Evolutionary conservation across 257 asterid genomes (phyloP).

Genomic region (Coffea eugenioides): DNA sequence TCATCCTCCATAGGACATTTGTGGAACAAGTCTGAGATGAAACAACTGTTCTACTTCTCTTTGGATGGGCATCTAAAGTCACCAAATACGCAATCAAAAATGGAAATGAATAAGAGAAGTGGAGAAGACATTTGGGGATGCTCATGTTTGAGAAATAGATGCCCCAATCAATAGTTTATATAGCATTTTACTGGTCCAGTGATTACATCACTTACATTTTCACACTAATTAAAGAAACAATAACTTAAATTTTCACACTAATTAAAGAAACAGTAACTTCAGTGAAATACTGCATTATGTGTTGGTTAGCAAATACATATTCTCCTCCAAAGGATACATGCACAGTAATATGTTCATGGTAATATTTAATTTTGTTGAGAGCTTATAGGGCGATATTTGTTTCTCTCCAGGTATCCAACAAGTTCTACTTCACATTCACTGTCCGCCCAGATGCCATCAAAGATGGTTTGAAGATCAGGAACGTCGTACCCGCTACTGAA

Average conservation of each 20-base stretch:
- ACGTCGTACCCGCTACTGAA: slow-evolving; percentile 85
- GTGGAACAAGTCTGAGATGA: not conserved
- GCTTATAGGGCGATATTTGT: not conserved
- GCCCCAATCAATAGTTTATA: not conserved
- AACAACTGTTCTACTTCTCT: not conserved
- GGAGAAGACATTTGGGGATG: not conserved
- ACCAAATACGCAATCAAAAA: not conserved
- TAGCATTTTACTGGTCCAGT: not conserved
- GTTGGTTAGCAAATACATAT: too few species aligned
- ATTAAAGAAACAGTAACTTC: not conserved
- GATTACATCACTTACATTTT: not conserved
- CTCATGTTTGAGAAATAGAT: not conserved
- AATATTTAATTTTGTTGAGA: not conserved
- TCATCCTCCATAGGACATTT: not conserved
- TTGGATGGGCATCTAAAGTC: not conserved
- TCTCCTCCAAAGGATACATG: not conserved
- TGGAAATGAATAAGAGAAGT: not conserved
- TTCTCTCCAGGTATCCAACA: slow-evolving; percentile 65
- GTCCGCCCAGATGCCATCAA: slow-evolving; percentile 51
- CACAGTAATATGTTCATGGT: not conserved
- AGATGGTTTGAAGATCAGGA: slow-evolving; percentile 53
- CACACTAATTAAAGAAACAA: not conserved
- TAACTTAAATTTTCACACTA: not conserved
- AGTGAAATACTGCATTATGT: not conserved
- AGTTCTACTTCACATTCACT: slow-evolving; percentile 85